These are phyloP conservation scores for Rhodotorula diobovata DNA, from an alignment of 768 basidiomycete genomes.

Conservation along the genomic window DNA sequence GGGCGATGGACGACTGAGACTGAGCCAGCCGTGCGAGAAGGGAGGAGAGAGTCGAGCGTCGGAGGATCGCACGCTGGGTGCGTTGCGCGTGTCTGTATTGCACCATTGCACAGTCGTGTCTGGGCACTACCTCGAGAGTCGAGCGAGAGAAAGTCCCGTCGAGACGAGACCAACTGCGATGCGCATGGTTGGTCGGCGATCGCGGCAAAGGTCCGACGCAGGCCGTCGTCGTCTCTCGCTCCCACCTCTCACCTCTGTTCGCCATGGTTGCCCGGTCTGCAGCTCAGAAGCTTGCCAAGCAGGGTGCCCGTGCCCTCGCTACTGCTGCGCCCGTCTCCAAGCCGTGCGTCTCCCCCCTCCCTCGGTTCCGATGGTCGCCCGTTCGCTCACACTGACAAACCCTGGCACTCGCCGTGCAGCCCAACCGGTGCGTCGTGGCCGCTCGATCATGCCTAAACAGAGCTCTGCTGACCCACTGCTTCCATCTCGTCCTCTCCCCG, in stretches of 20 bases:
- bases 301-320: conserved; percentile 8
- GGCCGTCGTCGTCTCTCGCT: background rate
- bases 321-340: conserved; percentile 7
- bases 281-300: background rate
- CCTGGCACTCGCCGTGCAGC: background rate
- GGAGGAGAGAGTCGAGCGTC: no score
- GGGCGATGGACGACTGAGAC: conserved; percentile 14
- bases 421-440: conserved; percentile 14
- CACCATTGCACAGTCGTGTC: background rate
- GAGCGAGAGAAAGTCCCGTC: background rate
- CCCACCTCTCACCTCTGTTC: no score
- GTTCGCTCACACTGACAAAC: background rate
- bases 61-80: no score
- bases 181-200: background rate
- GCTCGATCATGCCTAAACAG: accelerated
- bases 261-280: conserved; percentile 10
- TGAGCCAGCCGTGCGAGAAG: no score
- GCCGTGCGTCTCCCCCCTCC: conserved; percentile 7
- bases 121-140: background rate
- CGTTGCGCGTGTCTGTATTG: background rate
- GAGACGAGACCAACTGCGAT: background rate
- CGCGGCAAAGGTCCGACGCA: no score
- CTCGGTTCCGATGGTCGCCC: background rate
- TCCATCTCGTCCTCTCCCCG: background rate
- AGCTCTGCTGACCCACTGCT: background rate